Evolutionary conservation across 2,329 filamentous ascomycete genomes (phyloP).

Genomic region (Tolypocladium paradoxum): DNA sequence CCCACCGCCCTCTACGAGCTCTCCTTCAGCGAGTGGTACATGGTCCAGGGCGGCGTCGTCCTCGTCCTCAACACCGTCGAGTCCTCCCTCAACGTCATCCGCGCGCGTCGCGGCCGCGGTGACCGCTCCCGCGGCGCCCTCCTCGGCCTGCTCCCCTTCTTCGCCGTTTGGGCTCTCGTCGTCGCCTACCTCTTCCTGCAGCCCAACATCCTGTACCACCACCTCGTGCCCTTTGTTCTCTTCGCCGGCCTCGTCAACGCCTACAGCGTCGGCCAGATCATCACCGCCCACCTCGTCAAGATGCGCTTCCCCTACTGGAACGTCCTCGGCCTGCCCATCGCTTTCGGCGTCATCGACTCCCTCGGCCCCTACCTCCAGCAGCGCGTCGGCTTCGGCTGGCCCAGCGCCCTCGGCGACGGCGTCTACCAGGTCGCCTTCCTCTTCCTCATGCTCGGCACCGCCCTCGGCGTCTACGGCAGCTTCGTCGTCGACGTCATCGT

Average conservation of each 20-base stretch:
- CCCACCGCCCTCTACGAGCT: slow-evolving; percentile 65
- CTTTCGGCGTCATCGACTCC: slow-evolving; percentile 70
- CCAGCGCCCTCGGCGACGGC: slow-evolving; percentile 59
- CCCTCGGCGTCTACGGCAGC: slow-evolving; percentile 87
- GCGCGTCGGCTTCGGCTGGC: slow-evolving; percentile 58
- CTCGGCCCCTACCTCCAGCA: slow-evolving; percentile 58
- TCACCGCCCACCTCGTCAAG: slow-evolving; percentile 85
- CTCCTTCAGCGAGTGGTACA: slow-evolving; percentile 85
- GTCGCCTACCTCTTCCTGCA: slow-evolving; percentile 74
- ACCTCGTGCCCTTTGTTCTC: slow-evolving; percentile 81
- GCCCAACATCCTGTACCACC: slow-evolving; percentile 68
- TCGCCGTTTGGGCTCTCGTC: slow-evolving; percentile 66
- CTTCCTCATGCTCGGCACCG: slow-evolving; percentile 76
- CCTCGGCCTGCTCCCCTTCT: slow-evolving; percentile 74
- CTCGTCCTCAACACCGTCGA: slow-evolving; percentile 76
- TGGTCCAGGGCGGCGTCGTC: slow-evolving; percentile 74
- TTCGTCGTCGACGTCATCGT: slow-evolving; percentile 97
- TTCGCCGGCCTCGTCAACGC: slow-evolving; percentile 87
- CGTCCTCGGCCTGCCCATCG: slow-evolving; percentile 67
- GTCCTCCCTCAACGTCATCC: slow-evolving; percentile 75
- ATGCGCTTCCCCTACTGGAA: slow-evolving; percentile 85
- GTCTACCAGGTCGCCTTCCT: slow-evolving; percentile 89
- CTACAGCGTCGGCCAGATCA: slow-evolving; percentile 92
- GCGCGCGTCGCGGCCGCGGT: slow-evolving; percentile 62
- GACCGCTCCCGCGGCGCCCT: slow-evolving; percentile 66